Conservation (phyloP, 2,329 filamentous ascomycete species). For the Colletotrichum camelliae region DNA sequence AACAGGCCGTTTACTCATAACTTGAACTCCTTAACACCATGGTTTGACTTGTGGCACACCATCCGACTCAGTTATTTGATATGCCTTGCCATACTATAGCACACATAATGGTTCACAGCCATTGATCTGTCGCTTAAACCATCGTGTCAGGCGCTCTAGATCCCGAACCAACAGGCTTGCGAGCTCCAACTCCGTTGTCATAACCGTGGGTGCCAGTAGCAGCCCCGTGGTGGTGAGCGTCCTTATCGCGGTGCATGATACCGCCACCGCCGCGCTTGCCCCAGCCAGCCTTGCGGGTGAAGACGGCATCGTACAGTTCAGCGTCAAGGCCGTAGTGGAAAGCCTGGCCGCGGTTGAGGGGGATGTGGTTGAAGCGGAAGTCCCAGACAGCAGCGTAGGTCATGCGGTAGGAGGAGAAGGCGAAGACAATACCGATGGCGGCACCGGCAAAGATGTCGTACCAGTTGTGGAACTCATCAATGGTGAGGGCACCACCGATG, state of each 20-base stretch:
- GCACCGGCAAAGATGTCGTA: slow-evolving; percentile 74
- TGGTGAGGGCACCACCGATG: slow-evolving; percentile 73
- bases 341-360: slow-evolving; percentile 61
- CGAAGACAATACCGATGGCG: slow-evolving; percentile 68
- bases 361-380: slow-evolving; percentile 69
- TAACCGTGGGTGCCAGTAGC: neutral
- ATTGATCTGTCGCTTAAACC: neutral
- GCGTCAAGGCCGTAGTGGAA: slow-evolving; percentile 54
- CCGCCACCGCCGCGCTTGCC: slow-evolving; percentile 37
- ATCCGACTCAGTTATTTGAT: neutral
- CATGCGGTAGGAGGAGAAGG: slow-evolving; percentile 71
- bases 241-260: slow-evolving; percentile 27
- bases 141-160: slow-evolving; percentile 1
- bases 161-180: slow-evolving; percentile 17
- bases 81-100: neutral
- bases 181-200: neutral
- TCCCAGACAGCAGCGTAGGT: slow-evolving; percentile 72
- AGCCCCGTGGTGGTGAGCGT: neutral
- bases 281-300: slow-evolving; percentile 67
- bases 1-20: neutral
- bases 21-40: neutral
- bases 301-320: slow-evolving; percentile 59
- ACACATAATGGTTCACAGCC: accelerated
- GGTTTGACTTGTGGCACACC: neutral
- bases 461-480: slow-evolving; percentile 79